These are phyloP conservation scores for Plantago ovata DNA, from an alignment of 257 asterid genomes.

Conservation along the genomic window DNA sequence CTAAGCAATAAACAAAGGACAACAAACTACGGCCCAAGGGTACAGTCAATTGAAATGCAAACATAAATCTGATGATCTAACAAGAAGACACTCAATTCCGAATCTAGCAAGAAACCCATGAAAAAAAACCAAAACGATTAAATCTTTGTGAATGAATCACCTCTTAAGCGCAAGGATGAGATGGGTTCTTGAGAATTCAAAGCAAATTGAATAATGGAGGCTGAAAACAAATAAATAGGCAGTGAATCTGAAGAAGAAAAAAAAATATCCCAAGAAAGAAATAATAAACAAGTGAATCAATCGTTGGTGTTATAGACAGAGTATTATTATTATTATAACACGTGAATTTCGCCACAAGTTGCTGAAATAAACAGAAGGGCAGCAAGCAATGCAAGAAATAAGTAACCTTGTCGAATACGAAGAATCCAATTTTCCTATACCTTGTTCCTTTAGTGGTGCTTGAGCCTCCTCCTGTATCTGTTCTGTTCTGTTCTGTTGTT, in stretches of 20 bases:
- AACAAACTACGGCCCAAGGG: neutral
- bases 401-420: too few relatives aligned
- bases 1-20: slow-evolving; percentile 4
- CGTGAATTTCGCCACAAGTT: neutral
- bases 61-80: slow-evolving; percentile 20
- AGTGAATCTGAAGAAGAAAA: neutral
- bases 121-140: neutral
- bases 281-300: neutral
- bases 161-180: slow-evolving; percentile 28
- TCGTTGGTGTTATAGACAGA: neutral
- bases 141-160: slow-evolving; percentile 18
- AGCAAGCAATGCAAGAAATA: too few relatives aligned
- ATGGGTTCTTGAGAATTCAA: slow-evolving; percentile 30
- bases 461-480: too few relatives aligned
- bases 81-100: too few relatives aligned
- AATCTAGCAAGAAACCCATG: neutral
- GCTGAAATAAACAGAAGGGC: slow-evolving; percentile 37
- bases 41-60: slow-evolving; percentile 22
- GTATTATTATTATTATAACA: too few relatives aligned
- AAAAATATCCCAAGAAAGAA: neutral
- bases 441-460: too few relatives aligned
- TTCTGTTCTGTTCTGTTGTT: too few relatives aligned
- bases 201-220: slow-evolving; percentile 24
- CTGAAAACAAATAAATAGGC: neutral
- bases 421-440: too few relatives aligned